phyloP scores from a whole-genome alignment of 345 rosid genomes.

The Acer yangbiense region DNA sequence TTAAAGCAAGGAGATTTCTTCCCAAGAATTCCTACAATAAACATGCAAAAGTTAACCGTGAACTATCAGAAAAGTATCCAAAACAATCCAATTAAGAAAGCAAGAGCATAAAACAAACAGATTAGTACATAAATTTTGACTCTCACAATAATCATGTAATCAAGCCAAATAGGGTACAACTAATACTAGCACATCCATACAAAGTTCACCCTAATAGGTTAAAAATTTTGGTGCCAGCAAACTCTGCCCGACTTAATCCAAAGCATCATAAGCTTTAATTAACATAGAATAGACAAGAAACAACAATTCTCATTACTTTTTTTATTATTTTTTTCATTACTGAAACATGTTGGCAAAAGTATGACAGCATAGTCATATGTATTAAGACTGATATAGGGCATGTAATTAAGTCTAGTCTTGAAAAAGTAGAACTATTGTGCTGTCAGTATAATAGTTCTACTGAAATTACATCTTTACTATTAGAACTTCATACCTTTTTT shows the following conservation, averaged over 20 bases:
- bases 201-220: not conserved
- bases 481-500: conserved; percentile 67
- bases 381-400: not conserved
- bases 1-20: conserved; percentile 86
- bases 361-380: not conserved
- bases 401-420: not conserved
- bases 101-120: not conserved
- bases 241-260: not conserved
- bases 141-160: conserved; percentile 3
- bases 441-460: not conserved
- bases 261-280: not conserved
- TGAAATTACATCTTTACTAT: not conserved
- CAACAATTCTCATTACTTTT: not conserved
- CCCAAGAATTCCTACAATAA: conserved; percentile 94
- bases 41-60: conserved; percentile 7
- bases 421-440: not conserved
- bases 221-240: not conserved
- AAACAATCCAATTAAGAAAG: conserved; percentile 9
- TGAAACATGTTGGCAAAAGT: not conserved
- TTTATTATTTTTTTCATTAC: not conserved
- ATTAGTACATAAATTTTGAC: not conserved
- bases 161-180: not conserved
- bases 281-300: not conserved
- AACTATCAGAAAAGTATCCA: conserved; percentile 3
- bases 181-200: not conserved